Evolutionary conservation across 164 flowering plant species (phyloP).

Genomic region (Vitis riparia): DNA sequence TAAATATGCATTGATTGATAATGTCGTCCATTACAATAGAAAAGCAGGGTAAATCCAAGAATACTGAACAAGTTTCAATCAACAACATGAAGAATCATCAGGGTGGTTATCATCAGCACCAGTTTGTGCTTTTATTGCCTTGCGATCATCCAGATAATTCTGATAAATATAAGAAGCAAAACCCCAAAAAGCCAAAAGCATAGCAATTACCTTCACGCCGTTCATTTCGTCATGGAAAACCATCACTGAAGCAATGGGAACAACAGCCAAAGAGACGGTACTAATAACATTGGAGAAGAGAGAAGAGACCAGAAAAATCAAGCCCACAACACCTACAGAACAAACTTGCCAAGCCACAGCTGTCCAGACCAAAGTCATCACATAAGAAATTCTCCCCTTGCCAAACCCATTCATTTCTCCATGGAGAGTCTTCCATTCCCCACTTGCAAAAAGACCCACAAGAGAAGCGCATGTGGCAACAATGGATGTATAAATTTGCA

Average conservation of each 20-base stretch:
- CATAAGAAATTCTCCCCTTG: conserved; percentile 40
- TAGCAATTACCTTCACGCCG: conserved; percentile 56
- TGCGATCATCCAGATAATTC: conserved; percentile 53
- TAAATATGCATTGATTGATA: no score
- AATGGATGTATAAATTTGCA: conserved; percentile 56
- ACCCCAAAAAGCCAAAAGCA: conserved; percentile 64
- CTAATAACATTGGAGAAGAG: conserved; percentile 69
- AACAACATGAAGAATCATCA: conserved; percentile 9
- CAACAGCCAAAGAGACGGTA: conserved; percentile 48
- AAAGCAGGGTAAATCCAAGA: no score
- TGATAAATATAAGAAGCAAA: conserved; percentile 54
- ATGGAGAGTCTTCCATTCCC: conserved; percentile 49
- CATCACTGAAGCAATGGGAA: conserved; percentile 53
- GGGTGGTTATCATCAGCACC: conserved; percentile 2
- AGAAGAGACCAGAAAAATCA: conserved; percentile 63
- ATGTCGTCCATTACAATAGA: no score
- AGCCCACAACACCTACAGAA: conserved; percentile 58
- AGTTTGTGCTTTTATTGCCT: conserved; percentile 20
- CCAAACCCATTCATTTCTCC: conserved; percentile 42
- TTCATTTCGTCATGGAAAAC: conserved; percentile 58
- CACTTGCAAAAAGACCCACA: conserved; percentile 62
- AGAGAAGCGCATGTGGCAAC: conserved; percentile 44
- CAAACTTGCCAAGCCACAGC: conserved; percentile 64
- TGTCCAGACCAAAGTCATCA: conserved; percentile 50
- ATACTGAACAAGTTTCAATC: no score